These are phyloP conservation scores for Mycena venus DNA, from an alignment of 768 basidiomycete species.

Conservation along the genomic window DNA sequence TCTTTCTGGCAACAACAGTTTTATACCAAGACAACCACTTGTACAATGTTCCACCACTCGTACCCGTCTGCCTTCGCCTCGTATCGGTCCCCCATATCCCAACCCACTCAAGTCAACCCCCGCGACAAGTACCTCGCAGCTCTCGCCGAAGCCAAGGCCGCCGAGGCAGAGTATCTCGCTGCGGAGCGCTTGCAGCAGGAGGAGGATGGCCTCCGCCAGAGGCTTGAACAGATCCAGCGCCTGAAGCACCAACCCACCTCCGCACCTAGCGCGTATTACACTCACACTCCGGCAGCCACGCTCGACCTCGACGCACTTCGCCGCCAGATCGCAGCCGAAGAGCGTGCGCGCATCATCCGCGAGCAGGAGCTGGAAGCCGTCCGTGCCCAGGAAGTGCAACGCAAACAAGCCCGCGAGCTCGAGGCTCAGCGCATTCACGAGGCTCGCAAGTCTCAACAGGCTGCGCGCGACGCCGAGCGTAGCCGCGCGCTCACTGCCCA, in stretches of 20 bases:
- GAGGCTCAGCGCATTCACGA: slow-evolving; percentile 15
- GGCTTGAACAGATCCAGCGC: slow-evolving; percentile 40
- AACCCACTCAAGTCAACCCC: slow-evolving; percentile 38
- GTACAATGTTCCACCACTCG: slow-evolving; percentile 31
- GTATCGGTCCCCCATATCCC: slow-evolving; percentile 11
- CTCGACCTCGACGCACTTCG: slow-evolving; percentile 26
- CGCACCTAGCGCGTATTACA: slow-evolving; percentile 1
- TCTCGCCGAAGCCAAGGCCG: slow-evolving; percentile 50
- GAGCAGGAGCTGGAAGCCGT: slow-evolving; percentile 37
- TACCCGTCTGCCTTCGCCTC: not conserved
- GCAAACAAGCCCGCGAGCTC: not conserved
- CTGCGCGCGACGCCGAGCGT: slow-evolving; percentile 20
- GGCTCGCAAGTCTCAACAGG: slow-evolving; percentile 13
- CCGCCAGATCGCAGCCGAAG: slow-evolving; percentile 24
- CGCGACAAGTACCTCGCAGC: slow-evolving; percentile 54
- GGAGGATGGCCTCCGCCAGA: slow-evolving; percentile 45
- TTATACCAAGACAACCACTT: not conserved
- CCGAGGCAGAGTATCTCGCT: slow-evolving; percentile 53
- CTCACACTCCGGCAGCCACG: not conserved
- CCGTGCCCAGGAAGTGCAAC: slow-evolving; percentile 27
- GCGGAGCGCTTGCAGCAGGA: slow-evolving; percentile 48
- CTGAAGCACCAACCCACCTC: slow-evolving; percentile 31
- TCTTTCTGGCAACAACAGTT: not conserved
- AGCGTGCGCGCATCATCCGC: slow-evolving; percentile 22
- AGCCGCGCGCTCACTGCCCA: slow-evolving; percentile 19